phyloP scores from a whole-genome alignment of 768 basidiomycete genomes.

The Lentinus tigrinus region DNA sequence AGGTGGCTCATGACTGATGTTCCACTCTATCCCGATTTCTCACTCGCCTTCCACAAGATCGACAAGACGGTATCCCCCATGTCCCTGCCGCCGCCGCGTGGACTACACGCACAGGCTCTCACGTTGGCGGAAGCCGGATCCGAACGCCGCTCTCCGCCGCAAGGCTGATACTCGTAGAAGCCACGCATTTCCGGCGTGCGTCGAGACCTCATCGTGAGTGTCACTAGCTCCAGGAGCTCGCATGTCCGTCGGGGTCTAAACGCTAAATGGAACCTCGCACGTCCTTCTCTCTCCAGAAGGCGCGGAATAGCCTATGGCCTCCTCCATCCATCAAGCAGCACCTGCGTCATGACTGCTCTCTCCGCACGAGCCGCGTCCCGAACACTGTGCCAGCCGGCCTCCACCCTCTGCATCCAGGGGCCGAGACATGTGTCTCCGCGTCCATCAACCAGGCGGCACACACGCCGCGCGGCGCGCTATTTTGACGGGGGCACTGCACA shows the following conservation, averaged over 20 bases:
- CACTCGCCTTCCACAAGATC: too few relatives aligned
- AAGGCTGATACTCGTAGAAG: not conserved
- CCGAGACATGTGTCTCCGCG: not conserved
- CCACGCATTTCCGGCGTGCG: not conserved
- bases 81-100: too few relatives aligned
- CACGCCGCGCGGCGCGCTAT: conserved; percentile 1
- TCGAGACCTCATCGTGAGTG: not conserved
- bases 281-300: not conserved
- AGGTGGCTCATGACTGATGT: too few relatives aligned
- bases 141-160: too few relatives aligned
- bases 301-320: not conserved
- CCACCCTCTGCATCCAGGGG: not conserved
- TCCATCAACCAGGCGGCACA: not conserved
- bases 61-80: too few relatives aligned
- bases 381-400: not conserved
- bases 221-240: not conserved
- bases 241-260: not conserved
- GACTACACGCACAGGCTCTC: too few relatives aligned
- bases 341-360: not conserved
- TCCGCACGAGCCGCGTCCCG: not conserved
- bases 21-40: too few relatives aligned
- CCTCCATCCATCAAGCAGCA: not conserved
- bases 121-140: too few relatives aligned
- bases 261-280: not conserved
- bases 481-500: not conserved